Percentiles rank a stretch among this genome's conserved stretches.
Evolutionary conservation across 2,329 filamentous ascomycete genomes (phyloP).

Genomic region (Pseudocercospora eumusae): DNA sequence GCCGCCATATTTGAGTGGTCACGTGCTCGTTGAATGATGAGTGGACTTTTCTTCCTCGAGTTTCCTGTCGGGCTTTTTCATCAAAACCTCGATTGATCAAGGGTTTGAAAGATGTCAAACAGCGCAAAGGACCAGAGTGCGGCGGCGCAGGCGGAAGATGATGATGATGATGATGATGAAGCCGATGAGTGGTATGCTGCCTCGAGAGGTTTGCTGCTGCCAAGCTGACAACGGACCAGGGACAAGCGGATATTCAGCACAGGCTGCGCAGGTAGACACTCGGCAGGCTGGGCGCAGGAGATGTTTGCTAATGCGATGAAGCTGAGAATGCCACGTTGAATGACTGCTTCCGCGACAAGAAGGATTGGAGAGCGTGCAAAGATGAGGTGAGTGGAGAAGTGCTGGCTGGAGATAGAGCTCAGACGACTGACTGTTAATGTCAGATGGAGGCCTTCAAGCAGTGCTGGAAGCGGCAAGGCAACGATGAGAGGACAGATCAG

Average conservation of each 20-base stretch:
- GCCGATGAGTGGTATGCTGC: constrained; percentile 84
- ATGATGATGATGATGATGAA: constrained; percentile 82
- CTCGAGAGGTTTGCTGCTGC: background rate
- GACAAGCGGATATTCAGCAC: constrained; percentile 98
- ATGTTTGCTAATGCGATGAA: constrained; percentile 43
- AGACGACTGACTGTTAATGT: constrained; percentile 19
- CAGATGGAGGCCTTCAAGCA: constrained; percentile 88
- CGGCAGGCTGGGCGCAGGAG: background rate
- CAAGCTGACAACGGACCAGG: constrained; percentile 55
- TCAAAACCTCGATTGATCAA: constrained; percentile 5
- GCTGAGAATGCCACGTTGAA: constrained; percentile 89
- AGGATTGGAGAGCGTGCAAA: constrained; percentile 89
- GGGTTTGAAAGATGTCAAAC: constrained; percentile 34
- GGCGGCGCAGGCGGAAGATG: constrained; percentile 51
- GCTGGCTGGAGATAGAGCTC: background rate
- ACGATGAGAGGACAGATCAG: constrained; percentile 76
- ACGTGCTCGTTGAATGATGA: constrained; percentile 22
- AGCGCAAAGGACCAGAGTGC: constrained; percentile 32
- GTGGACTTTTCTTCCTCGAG: background rate
- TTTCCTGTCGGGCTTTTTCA: constrained; percentile 3
- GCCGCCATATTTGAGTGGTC: constrained; percentile 38
- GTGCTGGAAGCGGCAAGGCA: constrained; percentile 90
- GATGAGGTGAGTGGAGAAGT: constrained; percentile 70
- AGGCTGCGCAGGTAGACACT: constrained; percentile 74
- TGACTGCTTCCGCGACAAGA: constrained; percentile 94